Percentiles rank a stretch among this genome's conserved stretches.
These are phyloP conservation scores for Cornus suecica DNA, from an alignment of 148 eudicot species.

Conservation along the genomic window DNA sequence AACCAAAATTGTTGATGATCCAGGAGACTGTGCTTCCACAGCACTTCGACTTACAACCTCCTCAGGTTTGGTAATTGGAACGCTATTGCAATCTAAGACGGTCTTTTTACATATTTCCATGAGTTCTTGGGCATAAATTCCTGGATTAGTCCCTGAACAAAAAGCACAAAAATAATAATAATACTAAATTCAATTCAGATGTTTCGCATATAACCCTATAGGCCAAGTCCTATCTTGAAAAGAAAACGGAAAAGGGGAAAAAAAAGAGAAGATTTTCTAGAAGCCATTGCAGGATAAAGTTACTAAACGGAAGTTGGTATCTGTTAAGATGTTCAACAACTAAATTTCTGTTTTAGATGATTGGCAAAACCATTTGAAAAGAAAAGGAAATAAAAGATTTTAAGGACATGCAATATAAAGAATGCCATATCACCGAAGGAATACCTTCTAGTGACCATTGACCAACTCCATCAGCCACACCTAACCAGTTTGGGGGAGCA, in stretches of 20 bases:
- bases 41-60: conserved; percentile 55
- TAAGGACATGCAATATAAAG: neutral
- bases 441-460: conserved; percentile 88
- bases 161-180: neutral
- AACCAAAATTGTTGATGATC: conserved; percentile 71
- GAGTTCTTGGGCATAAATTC: conserved; percentile 64
- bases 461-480: conserved; percentile 86
- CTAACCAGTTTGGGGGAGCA: conserved; percentile 58
- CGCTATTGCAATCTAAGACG: conserved; percentile 28
- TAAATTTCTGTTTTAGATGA: neutral
- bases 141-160: conserved; percentile 51
- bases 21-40: conserved; percentile 48
- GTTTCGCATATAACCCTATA: neutral
- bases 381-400: neutral
- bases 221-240: neutral
- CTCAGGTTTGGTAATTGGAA: conserved; percentile 29
- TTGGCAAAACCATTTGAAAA: neutral
- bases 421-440: neutral
- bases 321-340: neutral
- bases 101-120: conserved; percentile 52
- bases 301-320: neutral
- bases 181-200: neutral
- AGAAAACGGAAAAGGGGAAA: too few species aligned
- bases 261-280: neutral
- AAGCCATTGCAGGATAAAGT: neutral